A percentile compares a stretch with the other conserved stretches of the same genome.
phyloP scores from a whole-genome alignment of 495 filamentous ascomycete species.

The Xylaria acuta region DNA sequence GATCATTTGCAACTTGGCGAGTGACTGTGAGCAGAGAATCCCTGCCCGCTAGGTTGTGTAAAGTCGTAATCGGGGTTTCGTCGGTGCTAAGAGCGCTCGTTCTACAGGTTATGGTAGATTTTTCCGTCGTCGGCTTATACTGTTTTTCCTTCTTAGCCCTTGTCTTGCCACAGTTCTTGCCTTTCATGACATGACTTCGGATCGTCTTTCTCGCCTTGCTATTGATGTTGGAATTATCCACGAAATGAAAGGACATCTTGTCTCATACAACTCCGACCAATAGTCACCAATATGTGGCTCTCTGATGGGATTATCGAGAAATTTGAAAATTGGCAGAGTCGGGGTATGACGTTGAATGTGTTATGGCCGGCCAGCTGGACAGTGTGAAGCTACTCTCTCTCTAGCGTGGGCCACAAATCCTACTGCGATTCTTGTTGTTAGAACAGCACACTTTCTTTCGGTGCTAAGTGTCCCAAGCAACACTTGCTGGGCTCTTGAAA shows the following conservation, averaged over 20 bases:
- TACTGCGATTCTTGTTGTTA: not conserved
- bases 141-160: constrained; percentile 9
- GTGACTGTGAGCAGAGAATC: not conserved
- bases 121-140: not conserved
- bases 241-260: constrained; percentile 33
- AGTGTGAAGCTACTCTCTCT: not conserved
- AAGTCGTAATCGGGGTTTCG: not conserved
- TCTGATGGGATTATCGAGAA: not conserved
- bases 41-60: too few species aligned
- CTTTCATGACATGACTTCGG: constrained; percentile 44
- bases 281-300: not conserved
- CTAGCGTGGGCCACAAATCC: not conserved
- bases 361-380: not conserved
- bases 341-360: not conserved
- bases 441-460: not conserved
- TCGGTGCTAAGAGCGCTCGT: not conserved
- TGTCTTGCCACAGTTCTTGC: constrained; percentile 39
- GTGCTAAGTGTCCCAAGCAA: not conserved
- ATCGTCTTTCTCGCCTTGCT: constrained; percentile 32
- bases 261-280: not conserved
- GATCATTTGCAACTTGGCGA: constrained; percentile 6
- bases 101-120: not conserved
- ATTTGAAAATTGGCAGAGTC: not conserved
- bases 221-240: constrained; percentile 30
- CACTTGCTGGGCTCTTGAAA: not conserved